phyloP scores from a whole-genome alignment of 2,329 filamentous ascomycete genomes.

The Spiromastix sp. region DNA sequence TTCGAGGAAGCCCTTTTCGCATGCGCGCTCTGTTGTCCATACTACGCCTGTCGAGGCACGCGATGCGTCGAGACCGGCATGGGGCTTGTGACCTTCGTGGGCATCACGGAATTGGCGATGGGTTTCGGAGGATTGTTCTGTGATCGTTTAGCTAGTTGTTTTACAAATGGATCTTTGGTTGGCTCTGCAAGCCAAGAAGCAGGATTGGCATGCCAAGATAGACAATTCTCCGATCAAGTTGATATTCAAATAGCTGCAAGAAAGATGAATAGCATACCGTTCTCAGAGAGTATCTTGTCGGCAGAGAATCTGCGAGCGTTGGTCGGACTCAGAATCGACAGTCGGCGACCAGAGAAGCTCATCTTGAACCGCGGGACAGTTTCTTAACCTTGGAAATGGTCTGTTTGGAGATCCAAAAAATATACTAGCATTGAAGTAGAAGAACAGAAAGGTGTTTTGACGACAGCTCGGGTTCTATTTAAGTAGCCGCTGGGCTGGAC shows the following conservation, averaged over 20 bases:
- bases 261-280: slow-evolving; percentile 9
- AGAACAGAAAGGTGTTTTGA: too few relatives aligned
- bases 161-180: background rate
- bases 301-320: slow-evolving; percentile 28
- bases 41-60: slow-evolving; percentile 88
- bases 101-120: slow-evolving; percentile 83
- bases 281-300: slow-evolving; percentile 29
- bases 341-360: slow-evolving; percentile 37
- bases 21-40: slow-evolving; percentile 62
- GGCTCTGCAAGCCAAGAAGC: background rate
- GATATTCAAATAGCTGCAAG: slow-evolving; percentile 2
- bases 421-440: too few relatives aligned
- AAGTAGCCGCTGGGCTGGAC: too few relatives aligned
- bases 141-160: background rate
- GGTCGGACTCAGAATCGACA: slow-evolving; percentile 32
- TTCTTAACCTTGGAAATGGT: too few relatives aligned
- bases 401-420: too few relatives aligned
- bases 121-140: slow-evolving; percentile 73
- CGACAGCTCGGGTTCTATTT: too few relatives aligned
- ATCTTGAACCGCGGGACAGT: slow-evolving; percentile 17
- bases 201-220: background rate
- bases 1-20: slow-evolving; percentile 79
- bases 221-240: background rate
- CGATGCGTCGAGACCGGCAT: slow-evolving; percentile 80
- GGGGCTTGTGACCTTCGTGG: slow-evolving; percentile 82